Evolutionary conservation across 2,329 filamentous ascomycete genomes (phyloP).

Genomic region (Pseudogymnoascus sp.): DNA sequence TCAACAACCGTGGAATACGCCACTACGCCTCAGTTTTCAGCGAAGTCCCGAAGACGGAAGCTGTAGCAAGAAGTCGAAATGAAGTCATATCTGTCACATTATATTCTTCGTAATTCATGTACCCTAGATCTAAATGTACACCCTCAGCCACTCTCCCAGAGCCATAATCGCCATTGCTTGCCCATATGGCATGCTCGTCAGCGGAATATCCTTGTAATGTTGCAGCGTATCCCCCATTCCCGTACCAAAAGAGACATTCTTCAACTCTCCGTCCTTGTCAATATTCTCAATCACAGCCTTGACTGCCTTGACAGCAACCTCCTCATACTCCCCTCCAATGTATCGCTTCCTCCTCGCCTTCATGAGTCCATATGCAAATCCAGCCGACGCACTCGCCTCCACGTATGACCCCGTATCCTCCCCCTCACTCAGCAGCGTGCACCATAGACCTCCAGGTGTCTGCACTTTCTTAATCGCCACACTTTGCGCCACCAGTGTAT

Average conservation of each 20-base stretch:
- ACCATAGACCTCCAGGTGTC: slow-evolving; percentile 57
- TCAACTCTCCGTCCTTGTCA: slow-evolving; percentile 58
- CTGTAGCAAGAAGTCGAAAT: background rate
- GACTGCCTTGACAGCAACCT: slow-evolving; percentile 56
- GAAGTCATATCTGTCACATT: background rate
- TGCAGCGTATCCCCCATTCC: slow-evolving; percentile 66
- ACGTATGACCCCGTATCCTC: slow-evolving; percentile 62
- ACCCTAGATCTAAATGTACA: slow-evolving; percentile 36
- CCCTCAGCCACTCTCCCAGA: slow-evolving; percentile 62
- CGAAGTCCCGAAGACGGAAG: background rate
- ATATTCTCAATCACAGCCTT: slow-evolving; percentile 60
- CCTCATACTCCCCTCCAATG: slow-evolving; percentile 52
- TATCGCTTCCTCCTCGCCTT: slow-evolving; percentile 66
- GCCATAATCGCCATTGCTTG: slow-evolving; percentile 82
- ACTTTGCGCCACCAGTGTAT: slow-evolving; percentile 61
- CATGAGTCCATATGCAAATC: slow-evolving; percentile 72
- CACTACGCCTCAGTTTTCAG: background rate
- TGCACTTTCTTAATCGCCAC: slow-evolving; percentile 56
- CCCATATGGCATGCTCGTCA: slow-evolving; percentile 77
- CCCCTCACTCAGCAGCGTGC: slow-evolving; percentile 62
- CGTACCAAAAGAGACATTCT: slow-evolving; percentile 70
- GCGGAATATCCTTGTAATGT: slow-evolving; percentile 68
- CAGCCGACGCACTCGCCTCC: slow-evolving; percentile 70
- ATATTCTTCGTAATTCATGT: slow-evolving; percentile 3
- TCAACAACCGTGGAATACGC: background rate